Evolutionary conservation across 441 rosid species (phyloP).

Genomic region (Adansonia madagascariensis): DNA sequence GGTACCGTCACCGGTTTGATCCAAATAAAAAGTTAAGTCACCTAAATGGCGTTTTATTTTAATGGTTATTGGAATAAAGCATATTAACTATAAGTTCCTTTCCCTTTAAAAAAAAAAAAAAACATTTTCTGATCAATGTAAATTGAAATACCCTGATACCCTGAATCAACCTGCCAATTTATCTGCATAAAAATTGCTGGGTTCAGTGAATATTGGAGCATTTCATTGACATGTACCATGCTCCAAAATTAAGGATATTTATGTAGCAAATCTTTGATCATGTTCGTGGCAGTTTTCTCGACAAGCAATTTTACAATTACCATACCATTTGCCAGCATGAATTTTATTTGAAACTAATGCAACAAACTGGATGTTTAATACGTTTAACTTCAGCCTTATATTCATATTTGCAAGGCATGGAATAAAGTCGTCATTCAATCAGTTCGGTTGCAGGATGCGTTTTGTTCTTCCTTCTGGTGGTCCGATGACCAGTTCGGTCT

Average conservation of each 20-base stretch:
- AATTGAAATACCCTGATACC: too few relatives aligned
- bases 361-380: background rate
- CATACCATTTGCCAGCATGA: constrained; percentile 3
- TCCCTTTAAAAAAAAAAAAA: too few relatives aligned
- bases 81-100: too few relatives aligned
- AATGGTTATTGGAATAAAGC: too few relatives aligned
- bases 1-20: too few relatives aligned
- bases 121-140: too few relatives aligned
- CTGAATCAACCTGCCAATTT: too few relatives aligned
- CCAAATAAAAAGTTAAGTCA: too few relatives aligned
- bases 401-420: background rate
- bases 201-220: too few relatives aligned
- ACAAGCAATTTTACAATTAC: background rate
- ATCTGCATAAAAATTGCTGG: too few relatives aligned
- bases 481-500: constrained; percentile 84
- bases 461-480: constrained; percentile 55
- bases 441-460: constrained; percentile 22
- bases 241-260: background rate
- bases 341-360: background rate
- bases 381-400: background rate
- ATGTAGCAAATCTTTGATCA: background rate
- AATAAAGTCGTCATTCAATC: background rate
- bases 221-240: background rate
- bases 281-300: background rate
- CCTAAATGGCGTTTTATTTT: too few relatives aligned